Evolutionary conservation across 257 asterid genomes (phyloP), one percentile per base, ranked within the genome.

Genomic region (Thymus mandschuricus): DNA sequence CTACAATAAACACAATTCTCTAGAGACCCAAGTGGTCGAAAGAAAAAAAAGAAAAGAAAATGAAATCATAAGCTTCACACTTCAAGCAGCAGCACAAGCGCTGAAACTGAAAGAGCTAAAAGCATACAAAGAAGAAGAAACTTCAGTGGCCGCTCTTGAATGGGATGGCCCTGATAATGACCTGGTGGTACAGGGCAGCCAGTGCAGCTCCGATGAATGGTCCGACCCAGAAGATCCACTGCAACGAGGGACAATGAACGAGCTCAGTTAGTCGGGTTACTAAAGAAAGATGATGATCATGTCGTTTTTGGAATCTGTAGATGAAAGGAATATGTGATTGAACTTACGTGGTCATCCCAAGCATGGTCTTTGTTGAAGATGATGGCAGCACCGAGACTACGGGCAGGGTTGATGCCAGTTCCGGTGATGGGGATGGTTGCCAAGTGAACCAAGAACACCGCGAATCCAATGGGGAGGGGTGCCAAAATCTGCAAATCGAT

Each of bases 221-320:
- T 72, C 96, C 96, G 6, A 89, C 94, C 96, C 92, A 89, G 83
- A 89, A 89, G 28, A 89, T 51, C 94, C 92, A 87, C 87, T 88
- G 90, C 28, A 79, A 65, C n/a, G 3, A 48, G 31, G 4, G 49
- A 58, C 1, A 10, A 3, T 1, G 4, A 35, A 52, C 15, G 1
- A 40, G 10, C 12, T 31, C 2, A 0, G 49, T 46, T 8, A 70
- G 67, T 27, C 41, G 10, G 30, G 6, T 7, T 58, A 33, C 43
- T 2, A 30, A 58, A 57, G 62, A 31, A 57, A 57, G 43, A 4
- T 1, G 6, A 43, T 3, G 13, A 46, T 45, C n/a, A 29, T 31
- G 29, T 38, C 70, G 3, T 31, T 60, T 10, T 7, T 10, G 4
- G 6, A 10, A 30, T 51, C 8, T 2, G 21, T n/a, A 44, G 12